Conservation (phyloP, 257 asterid species). For the Hygrophila difformis region DNA sequence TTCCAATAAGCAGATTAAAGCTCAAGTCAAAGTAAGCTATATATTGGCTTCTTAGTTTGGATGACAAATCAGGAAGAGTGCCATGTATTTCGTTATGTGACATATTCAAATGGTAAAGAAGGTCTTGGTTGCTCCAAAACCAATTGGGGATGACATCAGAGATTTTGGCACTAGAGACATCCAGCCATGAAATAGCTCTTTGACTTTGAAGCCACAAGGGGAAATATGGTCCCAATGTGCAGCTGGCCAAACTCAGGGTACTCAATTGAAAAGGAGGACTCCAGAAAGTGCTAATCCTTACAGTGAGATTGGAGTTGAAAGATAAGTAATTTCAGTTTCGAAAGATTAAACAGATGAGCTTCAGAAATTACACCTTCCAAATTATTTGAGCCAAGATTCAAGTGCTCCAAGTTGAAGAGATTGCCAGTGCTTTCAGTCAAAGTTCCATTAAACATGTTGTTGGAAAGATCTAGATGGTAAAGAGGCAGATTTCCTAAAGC, state of each 20-base stretch:
- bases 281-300: slow-evolving; percentile 8
- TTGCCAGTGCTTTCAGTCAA: too few relatives aligned
- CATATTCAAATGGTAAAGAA: not conserved
- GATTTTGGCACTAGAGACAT: slow-evolving; percentile 24
- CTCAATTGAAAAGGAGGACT: slow-evolving; percentile 21
- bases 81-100: slow-evolving; percentile 16
- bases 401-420: too few relatives aligned
- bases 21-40: slow-evolving; percentile 3
- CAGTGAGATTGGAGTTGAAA: too few relatives aligned
- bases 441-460: too few relatives aligned
- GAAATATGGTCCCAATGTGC: slow-evolving; percentile 27
- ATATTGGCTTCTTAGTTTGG: too few relatives aligned
- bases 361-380: too few relatives aligned
- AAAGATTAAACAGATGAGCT: too few relatives aligned
- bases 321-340: too few relatives aligned
- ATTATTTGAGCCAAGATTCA: too few relatives aligned
- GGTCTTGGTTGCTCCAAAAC: slow-evolving; percentile 25
- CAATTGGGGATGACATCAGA: slow-evolving; percentile 24
- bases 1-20: slow-evolving; percentile 14
- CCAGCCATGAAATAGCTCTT: slow-evolving; percentile 11
- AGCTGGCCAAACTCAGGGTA: slow-evolving; percentile 8
- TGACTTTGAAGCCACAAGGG: slow-evolving; percentile 35
- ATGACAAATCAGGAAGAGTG: not conserved
- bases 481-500: not conserved
- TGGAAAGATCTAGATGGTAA: not conserved